Percentiles rank a stretch among this genome's conserved stretches.
Evolutionary conservation across 805 yeast genomes (phyloP).

Genomic region (Schizosaccharomyces cryophilus): DNA sequence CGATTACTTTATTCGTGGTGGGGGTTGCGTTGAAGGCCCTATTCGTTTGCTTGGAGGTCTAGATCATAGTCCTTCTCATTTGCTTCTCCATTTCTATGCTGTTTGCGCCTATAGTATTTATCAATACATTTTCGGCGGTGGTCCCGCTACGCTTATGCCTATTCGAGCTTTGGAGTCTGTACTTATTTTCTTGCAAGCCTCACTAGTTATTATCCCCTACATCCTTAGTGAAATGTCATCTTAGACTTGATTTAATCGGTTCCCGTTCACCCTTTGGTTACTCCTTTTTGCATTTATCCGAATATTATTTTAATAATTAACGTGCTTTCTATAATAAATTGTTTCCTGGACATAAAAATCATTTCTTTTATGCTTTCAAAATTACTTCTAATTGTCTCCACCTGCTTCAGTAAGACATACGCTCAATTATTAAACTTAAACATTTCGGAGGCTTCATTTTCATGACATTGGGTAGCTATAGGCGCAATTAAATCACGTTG

Average conservation of each 20-base stretch:
- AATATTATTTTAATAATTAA: too few species aligned
- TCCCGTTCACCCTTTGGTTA: background rate
- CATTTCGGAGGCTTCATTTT: too few species aligned
- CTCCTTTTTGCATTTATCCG: too few species aligned
- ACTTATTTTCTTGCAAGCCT: conserved; percentile 7
- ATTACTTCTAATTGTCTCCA: too few species aligned
- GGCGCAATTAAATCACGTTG: too few species aligned
- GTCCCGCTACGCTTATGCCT: conserved; percentile 7
- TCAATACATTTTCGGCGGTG: conserved; percentile 4
- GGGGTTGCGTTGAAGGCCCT: conserved; percentile 54
- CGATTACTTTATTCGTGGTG: conserved; percentile 63
- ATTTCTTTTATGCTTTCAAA: too few species aligned
- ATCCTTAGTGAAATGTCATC: conserved; percentile 4
- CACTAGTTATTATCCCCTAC: conserved; percentile 8
- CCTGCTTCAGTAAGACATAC: too few species aligned
- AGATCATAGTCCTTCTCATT: conserved; percentile 43
- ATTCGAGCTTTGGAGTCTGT: conserved; percentile 6
- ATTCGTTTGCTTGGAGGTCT: conserved; percentile 65
- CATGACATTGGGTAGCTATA: too few species aligned
- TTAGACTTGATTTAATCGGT: background rate
- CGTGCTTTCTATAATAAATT: too few species aligned
- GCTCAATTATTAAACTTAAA: too few species aligned
- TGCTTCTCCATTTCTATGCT: conserved; percentile 67
- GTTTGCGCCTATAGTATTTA: conserved; percentile 70
- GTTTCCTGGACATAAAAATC: too few species aligned